Evolutionary conservation across 108 stramenopile species (phyloP).

Genomic region (Cyclostephanos tholiformis): DNA sequence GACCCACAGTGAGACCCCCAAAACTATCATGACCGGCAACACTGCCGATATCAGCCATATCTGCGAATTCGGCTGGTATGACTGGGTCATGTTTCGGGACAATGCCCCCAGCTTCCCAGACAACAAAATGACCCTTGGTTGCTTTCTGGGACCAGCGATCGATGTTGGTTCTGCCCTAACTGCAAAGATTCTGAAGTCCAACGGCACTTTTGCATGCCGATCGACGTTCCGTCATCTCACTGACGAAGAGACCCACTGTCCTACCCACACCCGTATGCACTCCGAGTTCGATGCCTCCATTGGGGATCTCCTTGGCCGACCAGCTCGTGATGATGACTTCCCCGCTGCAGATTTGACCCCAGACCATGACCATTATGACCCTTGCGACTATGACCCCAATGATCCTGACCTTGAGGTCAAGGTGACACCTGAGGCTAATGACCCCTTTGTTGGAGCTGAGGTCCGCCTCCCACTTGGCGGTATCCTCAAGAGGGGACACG

Average conservation of each 20-base stretch:
- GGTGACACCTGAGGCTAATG: constrained; percentile 7
- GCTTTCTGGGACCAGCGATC: constrained; percentile 19
- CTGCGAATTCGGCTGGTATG: no score
- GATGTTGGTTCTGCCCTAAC: constrained; percentile 28
- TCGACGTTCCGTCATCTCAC: constrained; percentile 2
- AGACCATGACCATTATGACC: background rate
- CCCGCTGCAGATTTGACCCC: constrained; percentile 3
- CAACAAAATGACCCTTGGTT: constrained; percentile 12
- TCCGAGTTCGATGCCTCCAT: background rate
- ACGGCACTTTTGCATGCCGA: constrained; percentile 15
- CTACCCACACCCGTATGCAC: background rate
- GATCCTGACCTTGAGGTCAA: background rate
- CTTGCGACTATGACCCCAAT: background rate
- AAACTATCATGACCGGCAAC: constrained; percentile 19
- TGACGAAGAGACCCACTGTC: constrained; percentile 2
- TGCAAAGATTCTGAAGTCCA: constrained; percentile 20
- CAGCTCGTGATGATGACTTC: background rate
- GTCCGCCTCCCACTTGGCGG: constrained; percentile 38
- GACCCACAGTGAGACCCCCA: constrained; percentile 8
- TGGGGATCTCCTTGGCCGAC: background rate
- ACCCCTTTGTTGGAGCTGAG: constrained; percentile 34
- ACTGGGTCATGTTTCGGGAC: constrained; percentile 8
- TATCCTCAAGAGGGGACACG: no score
- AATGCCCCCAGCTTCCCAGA: background rate
- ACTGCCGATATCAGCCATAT: constrained; percentile 4